These are phyloP conservation scores for Boletus sp. DNA, from an alignment of 768 basidiomycete genomes.

Conservation along the genomic window DNA sequence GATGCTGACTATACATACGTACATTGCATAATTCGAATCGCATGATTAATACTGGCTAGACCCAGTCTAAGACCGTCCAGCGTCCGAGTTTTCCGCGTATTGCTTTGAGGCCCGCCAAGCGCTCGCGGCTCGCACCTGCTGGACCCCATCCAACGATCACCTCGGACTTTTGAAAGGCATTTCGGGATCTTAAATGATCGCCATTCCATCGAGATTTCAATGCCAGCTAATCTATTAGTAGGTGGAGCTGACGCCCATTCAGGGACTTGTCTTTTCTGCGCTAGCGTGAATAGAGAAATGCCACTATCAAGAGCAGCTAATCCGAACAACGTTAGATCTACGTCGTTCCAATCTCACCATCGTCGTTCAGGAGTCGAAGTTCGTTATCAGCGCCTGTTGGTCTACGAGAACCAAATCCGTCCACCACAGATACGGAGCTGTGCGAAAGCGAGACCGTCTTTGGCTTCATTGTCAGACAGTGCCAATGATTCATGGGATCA, in stretches of 20 bases:
- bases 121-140: not conserved
- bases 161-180: constrained; percentile 19
- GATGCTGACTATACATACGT: constrained; percentile 26
- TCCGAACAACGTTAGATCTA: not conserved
- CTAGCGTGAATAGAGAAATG: constrained; percentile 1
- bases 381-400: not conserved
- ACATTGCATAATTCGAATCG: constrained; percentile 28
- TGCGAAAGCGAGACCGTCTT: not conserved
- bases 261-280: not conserved
- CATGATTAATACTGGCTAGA: constrained; percentile 14
- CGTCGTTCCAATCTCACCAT: constrained; percentile 17
- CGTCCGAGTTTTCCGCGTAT: not conserved
- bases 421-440: constrained; percentile 2
- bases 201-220: constrained; percentile 16
- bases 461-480: not conserved
- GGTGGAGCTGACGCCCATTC: not conserved
- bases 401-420: not conserved
- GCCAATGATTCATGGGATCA: not conserved
- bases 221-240: constrained; percentile 1
- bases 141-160: constrained; percentile 24
- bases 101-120: not conserved
- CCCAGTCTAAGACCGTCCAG: not conserved
- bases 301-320: not conserved
- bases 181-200: constrained; percentile 20
- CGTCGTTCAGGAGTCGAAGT: not conserved